These are phyloP conservation scores for Penicillium riverlandense DNA, from an alignment of 495 filamentous ascomycete genomes.

Conservation along the genomic window DNA sequence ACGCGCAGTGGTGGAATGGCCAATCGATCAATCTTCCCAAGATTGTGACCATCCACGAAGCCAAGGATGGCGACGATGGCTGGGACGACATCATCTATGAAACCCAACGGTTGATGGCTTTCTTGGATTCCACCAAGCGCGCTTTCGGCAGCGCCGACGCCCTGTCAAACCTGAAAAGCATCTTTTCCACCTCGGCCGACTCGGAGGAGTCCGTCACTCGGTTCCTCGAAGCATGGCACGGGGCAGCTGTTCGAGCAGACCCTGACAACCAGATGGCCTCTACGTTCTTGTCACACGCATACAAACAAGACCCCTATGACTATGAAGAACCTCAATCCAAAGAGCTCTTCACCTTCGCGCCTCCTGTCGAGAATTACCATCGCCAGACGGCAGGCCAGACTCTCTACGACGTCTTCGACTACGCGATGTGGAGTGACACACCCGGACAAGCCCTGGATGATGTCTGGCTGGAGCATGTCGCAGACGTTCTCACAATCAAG, in stretches of 20 bases:
- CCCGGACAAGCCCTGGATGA: slow-evolving; percentile 44
- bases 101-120: slow-evolving; percentile 75
- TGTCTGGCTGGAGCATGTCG: slow-evolving; percentile 47
- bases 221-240: slow-evolving; percentile 37
- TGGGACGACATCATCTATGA: slow-evolving; percentile 44
- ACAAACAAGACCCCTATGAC: slow-evolving; percentile 24
- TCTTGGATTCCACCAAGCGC: slow-evolving; percentile 69
- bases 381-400: slow-evolving; percentile 52
- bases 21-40: slow-evolving; percentile 51
- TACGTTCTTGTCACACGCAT: slow-evolving; percentile 33
- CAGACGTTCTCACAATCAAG: slow-evolving; percentile 62
- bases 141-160: slow-evolving; percentile 73
- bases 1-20: slow-evolving; percentile 84
- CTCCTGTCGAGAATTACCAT: slow-evolving; percentile 30
- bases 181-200: slow-evolving; percentile 26
- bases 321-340: slow-evolving; percentile 25
- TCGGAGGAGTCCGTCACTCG: slow-evolving; percentile 23
- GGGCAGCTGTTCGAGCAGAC: slow-evolving; percentile 31
- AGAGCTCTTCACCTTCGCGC: slow-evolving; percentile 35
- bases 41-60: slow-evolving; percentile 45
- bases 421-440: slow-evolving; percentile 53
- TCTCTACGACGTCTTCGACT: slow-evolving; percentile 70
- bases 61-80: slow-evolving; percentile 25
- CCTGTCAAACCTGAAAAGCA: slow-evolving; percentile 37
- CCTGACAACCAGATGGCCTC: slow-evolving; percentile 31